phyloP scores from a whole-genome alignment of 768 basidiomycete species.

The Auricularia sp. region DNA sequence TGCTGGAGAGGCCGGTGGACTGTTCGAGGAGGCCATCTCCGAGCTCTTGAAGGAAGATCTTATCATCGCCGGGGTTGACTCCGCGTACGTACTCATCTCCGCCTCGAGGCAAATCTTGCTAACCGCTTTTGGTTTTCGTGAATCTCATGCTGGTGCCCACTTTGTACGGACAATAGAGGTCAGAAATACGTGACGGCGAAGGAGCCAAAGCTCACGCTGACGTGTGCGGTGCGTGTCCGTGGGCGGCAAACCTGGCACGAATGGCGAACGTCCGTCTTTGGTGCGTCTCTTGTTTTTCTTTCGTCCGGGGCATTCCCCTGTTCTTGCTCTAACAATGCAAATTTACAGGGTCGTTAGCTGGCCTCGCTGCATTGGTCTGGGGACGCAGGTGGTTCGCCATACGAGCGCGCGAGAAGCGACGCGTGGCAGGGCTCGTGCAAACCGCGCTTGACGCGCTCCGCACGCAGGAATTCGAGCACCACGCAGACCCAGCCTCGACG shows the following conservation, averaged over 20 bases:
- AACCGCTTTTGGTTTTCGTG: constrained; percentile 5
- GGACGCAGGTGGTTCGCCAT: constrained; percentile 37
- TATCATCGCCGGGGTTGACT: constrained; percentile 54
- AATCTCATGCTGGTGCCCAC: neutral
- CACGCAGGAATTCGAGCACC: constrained; percentile 73
- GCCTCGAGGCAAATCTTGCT: neutral
- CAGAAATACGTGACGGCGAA: constrained; percentile 68
- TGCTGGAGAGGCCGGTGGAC: constrained; percentile 46
- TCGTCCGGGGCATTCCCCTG: constrained; percentile 11
- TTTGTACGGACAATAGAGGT: constrained; percentile 34
- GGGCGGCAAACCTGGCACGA: constrained; percentile 55
- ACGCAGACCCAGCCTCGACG: constrained; percentile 67
- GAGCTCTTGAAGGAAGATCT: constrained; percentile 68
- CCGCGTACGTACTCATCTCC: constrained; percentile 38
- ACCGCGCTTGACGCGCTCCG: constrained; percentile 70
- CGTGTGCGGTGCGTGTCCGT: constrained; percentile 58
- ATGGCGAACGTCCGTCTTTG: constrained; percentile 55
- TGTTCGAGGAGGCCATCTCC: constrained; percentile 70
- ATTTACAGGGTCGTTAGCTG: constrained; percentile 17
- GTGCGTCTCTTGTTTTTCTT: constrained; percentile 30
- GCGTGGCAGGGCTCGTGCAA: constrained; percentile 65
- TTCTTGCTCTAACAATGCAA: constrained; percentile 23
- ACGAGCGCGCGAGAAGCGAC: constrained; percentile 48
- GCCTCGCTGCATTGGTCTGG: constrained; percentile 20
- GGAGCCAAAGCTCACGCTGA: constrained; percentile 55